Evolutionary conservation across 495 filamentous ascomycete species (phyloP).

Genomic region (Tuber borchii): DNA sequence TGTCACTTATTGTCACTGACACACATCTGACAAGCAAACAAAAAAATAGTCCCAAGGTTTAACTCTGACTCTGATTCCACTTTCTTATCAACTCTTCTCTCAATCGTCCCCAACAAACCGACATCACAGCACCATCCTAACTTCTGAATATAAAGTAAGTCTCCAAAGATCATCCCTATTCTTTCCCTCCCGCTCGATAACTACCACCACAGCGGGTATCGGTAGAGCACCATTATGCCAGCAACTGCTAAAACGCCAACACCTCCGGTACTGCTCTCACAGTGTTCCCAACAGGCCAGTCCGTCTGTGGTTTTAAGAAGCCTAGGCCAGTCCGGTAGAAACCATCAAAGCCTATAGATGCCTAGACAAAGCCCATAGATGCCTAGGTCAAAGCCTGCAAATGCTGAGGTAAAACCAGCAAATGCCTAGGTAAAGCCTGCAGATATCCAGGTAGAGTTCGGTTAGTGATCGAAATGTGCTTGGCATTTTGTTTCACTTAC

Average conservation of each 20-base stretch:
- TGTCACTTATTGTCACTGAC: neutral
- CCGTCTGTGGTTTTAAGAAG: no score
- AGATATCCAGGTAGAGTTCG: no score
- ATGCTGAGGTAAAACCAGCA: no score
- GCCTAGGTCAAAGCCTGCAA: no score
- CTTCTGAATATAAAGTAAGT: slow-evolving; percentile 14
- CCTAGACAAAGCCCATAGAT: no score
- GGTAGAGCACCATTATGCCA: slow-evolving; percentile 8
- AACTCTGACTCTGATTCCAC: slow-evolving; percentile 19
- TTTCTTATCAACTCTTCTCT: neutral
- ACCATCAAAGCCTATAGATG: no score
- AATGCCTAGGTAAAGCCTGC: no score
- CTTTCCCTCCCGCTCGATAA: slow-evolving; percentile 8
- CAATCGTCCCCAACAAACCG: neutral
- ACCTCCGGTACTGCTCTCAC: slow-evolving; percentile 64
- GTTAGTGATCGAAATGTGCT: no score
- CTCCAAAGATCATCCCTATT: slow-evolving; percentile 8
- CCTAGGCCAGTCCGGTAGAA: no score
- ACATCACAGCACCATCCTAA: neutral
- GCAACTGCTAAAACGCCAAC: slow-evolving; percentile 9
- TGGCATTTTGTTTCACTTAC: no score
- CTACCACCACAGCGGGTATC: neutral
- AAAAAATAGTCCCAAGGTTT: neutral
- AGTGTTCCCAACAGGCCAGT: no score
- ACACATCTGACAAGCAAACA: neutral